A percentile compares a stretch with the other conserved stretches of the same genome.
Evolutionary conservation across 1,284 basidiomycete species (phyloP).

Genomic region (Cutaneotrichosporon cavernicola): DNA sequence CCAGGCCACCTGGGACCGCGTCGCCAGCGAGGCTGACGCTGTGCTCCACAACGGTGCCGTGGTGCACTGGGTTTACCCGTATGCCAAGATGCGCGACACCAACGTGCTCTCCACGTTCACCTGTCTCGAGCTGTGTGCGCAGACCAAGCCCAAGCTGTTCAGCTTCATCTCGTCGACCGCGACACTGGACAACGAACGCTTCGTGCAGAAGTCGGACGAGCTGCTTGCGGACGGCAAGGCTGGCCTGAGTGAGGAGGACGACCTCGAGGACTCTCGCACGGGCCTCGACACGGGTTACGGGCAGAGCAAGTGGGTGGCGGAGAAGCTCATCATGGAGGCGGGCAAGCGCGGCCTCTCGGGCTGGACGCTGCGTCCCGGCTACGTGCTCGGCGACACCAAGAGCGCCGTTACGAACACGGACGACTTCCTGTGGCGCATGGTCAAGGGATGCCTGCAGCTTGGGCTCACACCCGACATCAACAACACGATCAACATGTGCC

Average conservation of each 20-base stretch:
- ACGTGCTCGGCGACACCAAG: constrained; percentile 89
- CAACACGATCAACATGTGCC: constrained; percentile 97
- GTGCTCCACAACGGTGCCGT: constrained; percentile 95
- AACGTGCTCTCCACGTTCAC: constrained; percentile 90
- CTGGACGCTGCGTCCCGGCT: constrained; percentile 88
- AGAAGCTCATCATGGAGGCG: constrained; percentile 89
- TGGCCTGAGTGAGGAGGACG: constrained; percentile 84
- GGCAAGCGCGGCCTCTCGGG: constrained; percentile 82
- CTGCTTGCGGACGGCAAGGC: constrained; percentile 57
- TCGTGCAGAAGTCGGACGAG: constrained; percentile 80
- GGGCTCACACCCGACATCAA: constrained; percentile 96
- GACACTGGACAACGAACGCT: constrained; percentile 86
- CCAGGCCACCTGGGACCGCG: constrained; percentile 64
- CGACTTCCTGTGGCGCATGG: constrained; percentile 97
- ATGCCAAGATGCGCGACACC: constrained; percentile 84
- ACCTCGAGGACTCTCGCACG: constrained; percentile 79
- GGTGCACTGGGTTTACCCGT: constrained; percentile 99
- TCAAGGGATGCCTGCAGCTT: constrained; percentile 96
- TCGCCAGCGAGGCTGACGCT: constrained; percentile 75
- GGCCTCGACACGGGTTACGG: constrained; percentile 90
- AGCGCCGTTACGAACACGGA: constrained; percentile 97
- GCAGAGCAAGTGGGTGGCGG: constrained; percentile 97
- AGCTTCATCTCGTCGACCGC: constrained; percentile 95
- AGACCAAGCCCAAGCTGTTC: constrained; percentile 73
- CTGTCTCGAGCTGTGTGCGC: constrained; percentile 72